Evolutionary conservation across 345 rosid genomes (phyloP).

Genomic region (Erysimum cheiranthoides): DNA sequence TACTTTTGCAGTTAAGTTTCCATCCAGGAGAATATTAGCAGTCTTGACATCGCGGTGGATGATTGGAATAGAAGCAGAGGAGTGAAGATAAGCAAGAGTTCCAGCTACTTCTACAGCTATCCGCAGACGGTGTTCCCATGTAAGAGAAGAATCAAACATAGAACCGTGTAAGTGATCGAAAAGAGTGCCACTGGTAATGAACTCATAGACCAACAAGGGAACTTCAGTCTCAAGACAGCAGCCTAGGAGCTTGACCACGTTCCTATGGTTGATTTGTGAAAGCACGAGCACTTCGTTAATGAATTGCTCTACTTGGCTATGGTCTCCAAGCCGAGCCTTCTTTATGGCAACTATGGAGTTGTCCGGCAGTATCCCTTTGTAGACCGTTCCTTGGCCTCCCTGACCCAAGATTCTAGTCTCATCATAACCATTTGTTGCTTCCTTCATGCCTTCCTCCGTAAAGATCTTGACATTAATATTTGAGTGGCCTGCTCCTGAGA

Average conservation of each 20-base stretch:
- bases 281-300: conserved; percentile 54
- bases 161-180: conserved; percentile 43
- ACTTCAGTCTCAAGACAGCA: conserved; percentile 45
- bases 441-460: conserved; percentile 39
- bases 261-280: conserved; percentile 54
- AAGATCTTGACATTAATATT: conserved; percentile 35
- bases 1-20: conserved; percentile 50
- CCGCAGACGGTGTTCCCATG: conserved; percentile 48
- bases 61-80: conserved; percentile 51
- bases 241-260: conserved; percentile 51
- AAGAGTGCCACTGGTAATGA: conserved; percentile 40
- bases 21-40: conserved; percentile 54
- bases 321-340: conserved; percentile 42
- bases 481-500: conserved; percentile 29
- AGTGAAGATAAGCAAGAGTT: conserved; percentile 54
- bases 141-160: conserved; percentile 4
- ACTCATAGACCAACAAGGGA: conserved; percentile 47
- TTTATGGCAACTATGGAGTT: conserved; percentile 44
- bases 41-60: conserved; percentile 57
- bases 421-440: conserved; percentile 42
- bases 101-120: conserved; percentile 50
- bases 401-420: conserved; percentile 37
- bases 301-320: conserved; percentile 47
- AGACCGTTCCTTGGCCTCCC: conserved; percentile 51
- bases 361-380: conserved; percentile 43